phyloP scores from a whole-genome alignment of 2,329 filamentous ascomycete species.

The Diaporthe citrichinensis region DNA sequence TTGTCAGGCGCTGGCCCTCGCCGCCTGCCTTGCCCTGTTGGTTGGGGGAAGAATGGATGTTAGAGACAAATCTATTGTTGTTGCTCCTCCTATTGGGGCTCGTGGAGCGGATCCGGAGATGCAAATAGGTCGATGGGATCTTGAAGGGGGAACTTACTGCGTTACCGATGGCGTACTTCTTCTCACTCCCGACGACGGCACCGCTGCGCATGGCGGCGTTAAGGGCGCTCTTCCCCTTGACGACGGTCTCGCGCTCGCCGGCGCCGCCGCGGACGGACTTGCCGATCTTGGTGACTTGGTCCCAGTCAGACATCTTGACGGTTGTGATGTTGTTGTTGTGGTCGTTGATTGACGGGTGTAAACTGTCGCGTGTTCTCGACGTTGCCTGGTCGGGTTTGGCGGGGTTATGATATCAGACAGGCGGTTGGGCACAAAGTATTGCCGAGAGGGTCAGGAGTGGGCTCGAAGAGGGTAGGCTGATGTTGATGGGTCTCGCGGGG shows the following conservation, averaged over 20 bases:
- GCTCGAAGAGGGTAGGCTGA: not conserved
- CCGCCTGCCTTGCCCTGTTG: slow-evolving; percentile 57
- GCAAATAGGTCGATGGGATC: not conserved
- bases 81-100: not conserved
- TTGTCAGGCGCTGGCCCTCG: slow-evolving; percentile 96
- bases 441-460: not conserved
- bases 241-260: slow-evolving; percentile 83
- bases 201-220: slow-evolving; percentile 92
- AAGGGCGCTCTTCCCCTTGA: slow-evolving; percentile 84
- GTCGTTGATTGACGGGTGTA: slow-evolving; percentile 22
- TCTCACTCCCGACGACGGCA: slow-evolving; percentile 85
- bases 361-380: slow-evolving; percentile 35
- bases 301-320: slow-evolving; percentile 83
- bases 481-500: not conserved
- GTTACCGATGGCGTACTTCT: slow-evolving; percentile 88
- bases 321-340: slow-evolving; percentile 22
- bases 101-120: not conserved
- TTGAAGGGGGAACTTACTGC: slow-evolving; percentile 69
- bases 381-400: slow-evolving; percentile 35
- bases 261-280: slow-evolving; percentile 81
- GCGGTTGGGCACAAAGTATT: slow-evolving; percentile 29
- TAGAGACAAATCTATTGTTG: not conserved
- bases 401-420: slow-evolving; percentile 37
- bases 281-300: slow-evolving; percentile 92
- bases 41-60: slow-evolving; percentile 51